phyloP scores from a whole-genome alignment of 805 yeast genomes.

The Candida berthetii region DNA sequence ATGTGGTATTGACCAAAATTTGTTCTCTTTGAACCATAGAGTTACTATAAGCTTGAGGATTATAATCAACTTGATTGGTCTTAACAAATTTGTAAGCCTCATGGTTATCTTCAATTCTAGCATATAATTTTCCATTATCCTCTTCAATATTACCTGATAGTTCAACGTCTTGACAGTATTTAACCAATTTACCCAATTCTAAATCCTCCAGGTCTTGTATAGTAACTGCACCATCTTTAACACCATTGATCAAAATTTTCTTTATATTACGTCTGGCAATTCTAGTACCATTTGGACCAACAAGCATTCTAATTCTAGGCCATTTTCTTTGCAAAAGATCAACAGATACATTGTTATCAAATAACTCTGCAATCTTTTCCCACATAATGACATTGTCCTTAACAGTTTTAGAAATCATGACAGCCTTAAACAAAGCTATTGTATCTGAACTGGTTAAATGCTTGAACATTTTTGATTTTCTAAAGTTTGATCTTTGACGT shows the following conservation, averaged over 20 bases:
- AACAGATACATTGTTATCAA: conserved; percentile 35
- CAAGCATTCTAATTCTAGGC: conserved; percentile 57
- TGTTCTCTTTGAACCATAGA: conserved; percentile 73
- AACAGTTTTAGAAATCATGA: conserved; percentile 62
- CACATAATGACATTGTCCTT: conserved; percentile 56
- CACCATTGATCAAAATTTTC: conserved; percentile 49
- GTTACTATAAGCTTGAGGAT: conserved; percentile 41
- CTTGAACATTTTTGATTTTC: conserved; percentile 2
- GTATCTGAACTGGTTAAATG: conserved; percentile 13
- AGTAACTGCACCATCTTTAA: conserved; percentile 47
- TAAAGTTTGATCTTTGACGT: not conserved
- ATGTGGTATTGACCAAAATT: conserved; percentile 38
- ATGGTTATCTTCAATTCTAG: conserved; percentile 39
- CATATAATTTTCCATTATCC: conserved; percentile 21
- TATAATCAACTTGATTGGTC: conserved; percentile 16
- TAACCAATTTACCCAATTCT: conserved; percentile 46
- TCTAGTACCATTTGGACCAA: conserved; percentile 54
- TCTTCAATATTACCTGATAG: conserved; percentile 13
- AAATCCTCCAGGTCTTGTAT: conserved; percentile 42
- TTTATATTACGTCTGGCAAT: conserved; percentile 60
- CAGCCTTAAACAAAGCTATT: conserved; percentile 45
- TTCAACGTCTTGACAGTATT: conserved; percentile 61
- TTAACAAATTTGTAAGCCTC: conserved; percentile 37
- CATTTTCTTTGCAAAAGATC: conserved; percentile 56
- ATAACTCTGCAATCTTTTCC: conserved; percentile 46